Evolutionary conservation across 129 eudicot genomes (phyloP), one percentile per base, ranked within the genome.

Genomic region (Dittrichia graveolens): DNA sequence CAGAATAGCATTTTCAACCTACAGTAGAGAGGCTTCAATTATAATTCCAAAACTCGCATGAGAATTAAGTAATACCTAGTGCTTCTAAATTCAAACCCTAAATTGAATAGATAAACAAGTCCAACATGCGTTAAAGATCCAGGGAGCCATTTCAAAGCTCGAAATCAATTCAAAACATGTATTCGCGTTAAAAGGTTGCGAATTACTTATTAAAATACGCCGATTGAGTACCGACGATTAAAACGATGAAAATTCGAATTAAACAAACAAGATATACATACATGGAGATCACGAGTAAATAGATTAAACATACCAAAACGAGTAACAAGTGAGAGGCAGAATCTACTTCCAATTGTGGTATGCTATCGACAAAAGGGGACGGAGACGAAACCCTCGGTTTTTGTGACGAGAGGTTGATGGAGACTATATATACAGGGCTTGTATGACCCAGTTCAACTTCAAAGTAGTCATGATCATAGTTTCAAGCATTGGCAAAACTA

Each of bases 381-480:
- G 74, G 62, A 50, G 39, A 50, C 9, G 75, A 57, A 71, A 71
- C 67, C 76, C 76, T 43, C 52, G 49, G 16, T 53, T 34, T 49
- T 45, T 53, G 63, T 19, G 74, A 69, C 15, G 63, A 39, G 24
- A 62, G 35, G 14, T 37, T 55, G 37, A 48, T 67, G 59, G 49
- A 74, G 46, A 48, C 8, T 63, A 40, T 14, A 18, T 13, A 13
- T 31, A 75, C 53, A 52, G 73, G 66, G 73, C 14, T 64, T 53
- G 47, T 62, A 13, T 53, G 73, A 50, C 45, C 44, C 13, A 3
- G 44, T 56, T 58, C 47, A 15, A 60, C 69, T 44, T 43, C 11
- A 6, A 14, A 10, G 11, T 11, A 54, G 7, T 24, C 31, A 12
- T 3, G 50, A 50, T 64, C n/a, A 64, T 53, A 75, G 73, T 64